Percentiles rank a stretch among this genome's conserved stretches.
Evolutionary conservation across 108 stramenopile species (phyloP).

Genomic region (Skeletonema menzelii): DNA sequence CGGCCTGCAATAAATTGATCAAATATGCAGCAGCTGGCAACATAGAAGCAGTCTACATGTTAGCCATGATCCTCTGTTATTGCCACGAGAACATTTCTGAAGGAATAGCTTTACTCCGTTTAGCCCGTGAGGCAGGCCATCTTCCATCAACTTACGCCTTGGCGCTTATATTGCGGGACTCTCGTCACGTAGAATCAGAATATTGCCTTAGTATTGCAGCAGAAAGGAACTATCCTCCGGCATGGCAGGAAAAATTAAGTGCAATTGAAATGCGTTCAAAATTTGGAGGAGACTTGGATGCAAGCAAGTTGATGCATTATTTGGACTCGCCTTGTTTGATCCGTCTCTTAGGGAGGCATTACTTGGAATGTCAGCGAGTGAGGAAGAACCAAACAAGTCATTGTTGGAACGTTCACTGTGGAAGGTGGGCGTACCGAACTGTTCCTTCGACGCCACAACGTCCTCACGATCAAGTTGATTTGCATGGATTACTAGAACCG

Average conservation of each 20-base stretch:
- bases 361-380: conserved; percentile 57
- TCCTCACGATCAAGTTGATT: background rate
- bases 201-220: conserved; percentile 63
- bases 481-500: background rate
- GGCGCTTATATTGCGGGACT: conserved; percentile 79
- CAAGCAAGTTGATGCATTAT: conserved; percentile 56
- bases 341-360: conserved; percentile 64
- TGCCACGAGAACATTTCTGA: conserved; percentile 73
- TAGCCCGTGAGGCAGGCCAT: conserved; percentile 59
- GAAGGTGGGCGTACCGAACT: conserved; percentile 85
- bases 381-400: conserved; percentile 74
- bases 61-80: conserved; percentile 81
- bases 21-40: conserved; percentile 73
- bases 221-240: conserved; percentile 57
- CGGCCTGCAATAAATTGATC: conserved; percentile 18
- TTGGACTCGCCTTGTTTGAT: conserved; percentile 77
- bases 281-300: conserved; percentile 73
- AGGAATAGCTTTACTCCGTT: conserved; percentile 66
- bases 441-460: conserved; percentile 1
- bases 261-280: conserved; percentile 67
- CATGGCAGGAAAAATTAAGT: conserved; percentile 71
- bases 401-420: conserved; percentile 90
- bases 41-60: conserved; percentile 78
- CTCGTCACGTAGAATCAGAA: conserved; percentile 56
- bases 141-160: conserved; percentile 71